Evolutionary conservation across 257 asterid species (phyloP).

Genomic region (Linderniella brevidens): DNA sequence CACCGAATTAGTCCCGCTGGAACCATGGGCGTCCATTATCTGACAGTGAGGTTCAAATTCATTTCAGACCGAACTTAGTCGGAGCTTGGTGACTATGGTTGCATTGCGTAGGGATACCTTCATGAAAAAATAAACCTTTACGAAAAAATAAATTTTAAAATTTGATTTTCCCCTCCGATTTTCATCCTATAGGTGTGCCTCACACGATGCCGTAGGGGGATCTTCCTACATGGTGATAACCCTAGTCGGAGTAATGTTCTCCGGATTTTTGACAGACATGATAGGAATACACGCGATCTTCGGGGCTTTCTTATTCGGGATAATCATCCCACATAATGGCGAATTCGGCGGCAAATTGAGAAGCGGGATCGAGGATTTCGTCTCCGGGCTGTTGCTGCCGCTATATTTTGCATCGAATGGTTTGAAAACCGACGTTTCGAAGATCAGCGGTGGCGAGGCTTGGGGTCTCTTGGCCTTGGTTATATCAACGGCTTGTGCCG

Average conservation of each 20-base stretch:
- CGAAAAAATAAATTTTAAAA: too few relatives aligned
- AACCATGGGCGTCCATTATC: too few relatives aligned
- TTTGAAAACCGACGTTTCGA: conserved; percentile 33
- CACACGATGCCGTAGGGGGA: conserved; percentile 19
- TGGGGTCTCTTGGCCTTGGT: conserved; percentile 53
- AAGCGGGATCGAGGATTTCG: conserved; percentile 41
- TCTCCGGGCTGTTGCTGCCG: conserved; percentile 43
- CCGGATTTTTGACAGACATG: conserved; percentile 44
- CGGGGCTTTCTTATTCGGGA: conserved; percentile 50
- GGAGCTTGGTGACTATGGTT: too few relatives aligned
- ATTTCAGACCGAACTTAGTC: too few relatives aligned
- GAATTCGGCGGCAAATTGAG: conserved; percentile 22
- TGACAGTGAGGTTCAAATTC: too few relatives aligned
- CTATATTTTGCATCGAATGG: conserved; percentile 56
- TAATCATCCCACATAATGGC: conserved; percentile 37
- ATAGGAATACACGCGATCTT: conserved; percentile 55
- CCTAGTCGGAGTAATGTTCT: conserved; percentile 35
- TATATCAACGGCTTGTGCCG: conserved; percentile 32
- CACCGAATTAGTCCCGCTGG: too few relatives aligned
- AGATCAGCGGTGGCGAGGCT: conserved; percentile 18
- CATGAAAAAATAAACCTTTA: too few relatives aligned
- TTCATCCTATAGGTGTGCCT: conserved; percentile 7
- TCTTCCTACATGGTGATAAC: conserved; percentile 34
- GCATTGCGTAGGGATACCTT: too few relatives aligned
- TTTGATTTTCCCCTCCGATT: too few relatives aligned